Percentiles rank a stretch among this genome's conserved stretches.
These are phyloP conservation scores for Pseudonitzschia multiseries DNA, from an alignment of 108 stramenopile species.

Conservation along the genomic window DNA sequence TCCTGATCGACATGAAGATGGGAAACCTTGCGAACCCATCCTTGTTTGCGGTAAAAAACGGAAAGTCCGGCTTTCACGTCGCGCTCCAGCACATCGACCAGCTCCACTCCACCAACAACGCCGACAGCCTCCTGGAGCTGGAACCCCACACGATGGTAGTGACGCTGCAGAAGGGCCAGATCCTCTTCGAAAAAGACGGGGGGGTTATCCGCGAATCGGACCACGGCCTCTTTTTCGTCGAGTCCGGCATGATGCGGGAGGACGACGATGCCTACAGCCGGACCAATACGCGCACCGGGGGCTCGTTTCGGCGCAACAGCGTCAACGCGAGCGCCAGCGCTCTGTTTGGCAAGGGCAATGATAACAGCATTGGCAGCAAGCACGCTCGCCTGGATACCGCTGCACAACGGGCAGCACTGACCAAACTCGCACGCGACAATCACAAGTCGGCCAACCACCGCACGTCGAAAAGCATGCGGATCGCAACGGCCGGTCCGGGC, in stretches of 20 bases:
- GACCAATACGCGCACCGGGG: constrained; percentile 7
- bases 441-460: constrained; percentile 24
- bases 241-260: constrained; percentile 44
- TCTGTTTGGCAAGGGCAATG: not conserved
- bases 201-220: constrained; percentile 33
- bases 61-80: constrained; percentile 42
- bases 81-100: constrained; percentile 62
- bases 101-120: constrained; percentile 47
- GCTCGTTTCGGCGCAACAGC: not conserved
- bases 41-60: constrained; percentile 1
- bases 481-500: constrained; percentile 49
- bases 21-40: not conserved
- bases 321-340: too few relatives aligned
- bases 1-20: constrained; percentile 31
- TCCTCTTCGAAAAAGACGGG: constrained; percentile 30
- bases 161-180: constrained; percentile 42
- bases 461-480: constrained; percentile 32
- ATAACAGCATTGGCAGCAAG: constrained; percentile 36
- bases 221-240: constrained; percentile 74
- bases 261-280: not conserved
- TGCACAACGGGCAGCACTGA: constrained; percentile 26
- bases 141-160: constrained; percentile 38
- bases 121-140: constrained; percentile 41
- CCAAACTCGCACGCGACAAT: constrained; percentile 21
- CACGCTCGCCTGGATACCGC: constrained; percentile 52